Base-by-base conservation (phyloP, 371 early-diverging fungal species). In the Lichtheimia ramosa region DNA sequence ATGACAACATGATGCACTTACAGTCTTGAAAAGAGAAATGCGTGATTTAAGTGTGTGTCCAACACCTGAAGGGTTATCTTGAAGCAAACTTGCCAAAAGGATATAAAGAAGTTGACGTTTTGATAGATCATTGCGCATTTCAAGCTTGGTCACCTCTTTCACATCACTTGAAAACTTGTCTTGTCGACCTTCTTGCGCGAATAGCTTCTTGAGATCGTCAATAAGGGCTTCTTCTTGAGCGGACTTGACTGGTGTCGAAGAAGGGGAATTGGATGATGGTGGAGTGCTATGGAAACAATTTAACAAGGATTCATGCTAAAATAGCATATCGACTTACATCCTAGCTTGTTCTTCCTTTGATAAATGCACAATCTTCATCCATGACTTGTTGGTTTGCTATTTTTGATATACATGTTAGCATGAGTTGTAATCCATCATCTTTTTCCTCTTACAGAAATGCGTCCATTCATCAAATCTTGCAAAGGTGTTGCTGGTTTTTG, bases 71-170 rank as follows among this genome's bases (percentile, higher is more conserved):
- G 58, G 54, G 40, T 28, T 28, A 48, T 87, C 87, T 20, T 82
- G 79, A 54, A 89, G 77, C 23, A 89, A 62, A 52, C 83, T 75
- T 3, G 77, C 76, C 21, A 91, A 61, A 27, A 91, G 60, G 43
- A 89, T 80, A 56, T 65, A 81, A 34, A 88, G 78, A 13, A 91
- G 34, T 59, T 88, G 85, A 13, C 74, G 81, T 72, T 89, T 91
- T 48, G 84, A 77, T 63, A 91, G 62, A 56, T 87, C 87, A 58
- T 91, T 84, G n/a, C 87, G 78, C 79, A 89, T 89, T 68, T 91
- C 91, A 34, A 89, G 58, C 28, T 88, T 84, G 2, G 89, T 91
- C 34, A 89, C 81, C 64, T 89, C 88, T 65, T 91, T 91, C 34
- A 87, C 77, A 68, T 89, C 89, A 3, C 86, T 85, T 15, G 62